Percentiles rank a stretch among this genome's conserved stretches.
phyloP scores from a whole-genome alignment of 257 asterid species.

The Solanum bukasovii region DNA sequence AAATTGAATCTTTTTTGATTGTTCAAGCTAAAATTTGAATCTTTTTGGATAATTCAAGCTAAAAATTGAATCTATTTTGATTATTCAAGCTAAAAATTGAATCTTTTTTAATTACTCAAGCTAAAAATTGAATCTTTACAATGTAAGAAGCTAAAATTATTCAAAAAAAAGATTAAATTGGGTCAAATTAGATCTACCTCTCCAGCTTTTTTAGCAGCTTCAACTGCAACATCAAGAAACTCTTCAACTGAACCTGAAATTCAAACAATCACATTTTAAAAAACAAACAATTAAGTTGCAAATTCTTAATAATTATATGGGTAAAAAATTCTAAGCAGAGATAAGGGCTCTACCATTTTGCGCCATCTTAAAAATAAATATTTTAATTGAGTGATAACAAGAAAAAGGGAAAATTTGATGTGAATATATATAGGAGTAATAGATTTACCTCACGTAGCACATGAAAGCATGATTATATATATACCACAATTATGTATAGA shows the following conservation, averaged over 20 bases:
- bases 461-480: background rate
- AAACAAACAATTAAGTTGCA: background rate
- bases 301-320: background rate
- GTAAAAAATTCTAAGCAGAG: background rate
- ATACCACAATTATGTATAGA: background rate
- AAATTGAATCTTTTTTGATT: background rate
- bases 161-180: background rate
- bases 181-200: constrained; percentile 25
- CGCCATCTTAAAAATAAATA: constrained; percentile 29
- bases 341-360: constrained; percentile 26
- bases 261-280: background rate
- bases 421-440: background rate
- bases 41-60: background rate
- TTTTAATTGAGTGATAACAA: constrained; percentile 7
- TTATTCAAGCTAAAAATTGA: background rate
- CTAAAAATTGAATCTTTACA: background rate
- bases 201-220: constrained; percentile 68
- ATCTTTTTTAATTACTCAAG: background rate
- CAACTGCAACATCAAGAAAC: constrained; percentile 49
- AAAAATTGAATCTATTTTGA: background rate
- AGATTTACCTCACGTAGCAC: background rate
- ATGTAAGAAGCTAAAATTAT: background rate
- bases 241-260: constrained; percentile 44
- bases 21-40: background rate
- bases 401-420: background rate